Evolutionary conservation across 202 grass and related monocot species (phyloP).

Genomic region (Panicum virgatum): DNA sequence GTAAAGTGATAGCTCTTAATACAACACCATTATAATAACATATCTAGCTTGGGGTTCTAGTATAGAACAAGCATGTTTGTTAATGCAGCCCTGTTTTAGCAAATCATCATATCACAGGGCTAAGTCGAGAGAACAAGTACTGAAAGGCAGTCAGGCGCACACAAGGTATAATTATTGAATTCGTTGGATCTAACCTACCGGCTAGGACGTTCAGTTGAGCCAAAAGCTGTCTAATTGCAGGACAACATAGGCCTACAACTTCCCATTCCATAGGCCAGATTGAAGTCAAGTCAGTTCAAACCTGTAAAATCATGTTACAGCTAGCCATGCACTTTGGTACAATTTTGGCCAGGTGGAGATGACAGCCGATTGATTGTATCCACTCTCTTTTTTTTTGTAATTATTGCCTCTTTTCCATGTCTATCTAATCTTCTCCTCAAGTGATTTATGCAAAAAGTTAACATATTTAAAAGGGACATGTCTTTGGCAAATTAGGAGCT

Average conservation of each 20-base stretch:
- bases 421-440: constrained; percentile 3
- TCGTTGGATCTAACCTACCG: not conserved
- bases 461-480: constrained; percentile 1
- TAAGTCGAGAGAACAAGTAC: not conserved
- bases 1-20: constrained; percentile 24
- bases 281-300: constrained; percentile 39
- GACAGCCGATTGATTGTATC: constrained; percentile 60
- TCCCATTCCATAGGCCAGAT: not conserved
- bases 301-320: constrained; percentile 36
- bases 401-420: constrained; percentile 48
- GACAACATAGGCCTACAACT: not conserved
- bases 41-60: constrained; percentile 26
- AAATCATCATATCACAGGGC: constrained; percentile 13
- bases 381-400: constrained; percentile 38
- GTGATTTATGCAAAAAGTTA: constrained; percentile 6
- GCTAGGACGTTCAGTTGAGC: not conserved
- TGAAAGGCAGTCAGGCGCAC: not conserved
- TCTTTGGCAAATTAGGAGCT: not conserved
- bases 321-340: constrained; percentile 39
- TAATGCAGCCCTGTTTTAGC: not conserved
- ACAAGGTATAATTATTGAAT: not conserved
- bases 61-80: constrained; percentile 26
- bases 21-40: not conserved
- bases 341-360: constrained; percentile 45
- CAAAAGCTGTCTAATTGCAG: constrained; percentile 22